phyloP scores from a whole-genome alignment of 2,329 filamentous ascomycete species.

The Nemania serpens region DNA sequence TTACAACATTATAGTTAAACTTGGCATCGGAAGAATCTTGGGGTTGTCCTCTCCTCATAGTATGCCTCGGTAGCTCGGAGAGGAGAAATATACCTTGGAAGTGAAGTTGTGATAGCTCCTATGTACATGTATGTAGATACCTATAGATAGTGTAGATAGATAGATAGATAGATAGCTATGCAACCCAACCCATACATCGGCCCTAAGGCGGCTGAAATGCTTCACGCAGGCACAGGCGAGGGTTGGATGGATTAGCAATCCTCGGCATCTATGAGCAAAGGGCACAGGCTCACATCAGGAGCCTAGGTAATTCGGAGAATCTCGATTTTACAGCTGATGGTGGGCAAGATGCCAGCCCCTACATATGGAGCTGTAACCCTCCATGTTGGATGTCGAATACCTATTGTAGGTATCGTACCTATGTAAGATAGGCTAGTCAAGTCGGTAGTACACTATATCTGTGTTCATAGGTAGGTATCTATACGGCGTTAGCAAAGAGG shows the following conservation, averaged over 20 bases:
- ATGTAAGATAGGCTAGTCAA: too few relatives aligned
- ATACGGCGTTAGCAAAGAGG: neutral
- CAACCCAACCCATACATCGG: too few relatives aligned
- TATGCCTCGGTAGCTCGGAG: neutral
- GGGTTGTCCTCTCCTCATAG: conserved; percentile 1
- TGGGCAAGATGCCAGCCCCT: conserved; percentile 10
- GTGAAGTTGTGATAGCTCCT: too few relatives aligned
- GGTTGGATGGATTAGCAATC: neutral
- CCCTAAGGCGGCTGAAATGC: too few relatives aligned
- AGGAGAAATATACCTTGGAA: neutral
- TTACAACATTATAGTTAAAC: conserved; percentile 15
- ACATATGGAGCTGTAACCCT: conserved; percentile 17
- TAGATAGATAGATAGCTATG: too few relatives aligned
- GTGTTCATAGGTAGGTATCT: neutral
- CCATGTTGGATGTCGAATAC: neutral
- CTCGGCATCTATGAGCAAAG: neutral
- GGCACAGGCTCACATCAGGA: neutral
- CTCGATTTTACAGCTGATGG: conserved; percentile 13
- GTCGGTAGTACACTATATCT: too few relatives aligned
- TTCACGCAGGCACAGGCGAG: neutral
- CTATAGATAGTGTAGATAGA: too few relatives aligned
- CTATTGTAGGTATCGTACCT: neutral
- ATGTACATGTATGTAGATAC: too few relatives aligned
- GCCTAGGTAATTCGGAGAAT: conserved; percentile 4
- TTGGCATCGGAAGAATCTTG: conserved; percentile 10